Evolutionary conservation across 176 grass and related monocot species (phyloP).

Genomic region (Eragrostis nindensis): DNA sequence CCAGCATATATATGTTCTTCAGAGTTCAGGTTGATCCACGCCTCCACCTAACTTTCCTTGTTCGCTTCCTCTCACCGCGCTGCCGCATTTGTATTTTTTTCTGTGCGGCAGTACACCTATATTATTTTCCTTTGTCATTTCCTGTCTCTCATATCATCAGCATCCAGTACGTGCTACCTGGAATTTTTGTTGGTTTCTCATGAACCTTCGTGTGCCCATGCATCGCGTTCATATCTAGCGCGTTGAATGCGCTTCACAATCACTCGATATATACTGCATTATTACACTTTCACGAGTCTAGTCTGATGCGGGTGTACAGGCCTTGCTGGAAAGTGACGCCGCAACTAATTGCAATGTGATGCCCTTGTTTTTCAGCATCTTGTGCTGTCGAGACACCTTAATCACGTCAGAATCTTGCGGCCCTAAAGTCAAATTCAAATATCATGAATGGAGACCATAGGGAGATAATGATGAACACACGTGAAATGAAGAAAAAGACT

Average conservation of each 20-base stretch:
- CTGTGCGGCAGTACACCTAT: neutral
- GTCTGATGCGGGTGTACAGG: neutral
- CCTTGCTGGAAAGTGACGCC: neutral
- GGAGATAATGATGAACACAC: neutral
- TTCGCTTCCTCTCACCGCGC: constrained; percentile 15
- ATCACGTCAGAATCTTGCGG: constrained; percentile 5
- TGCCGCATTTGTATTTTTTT: neutral
- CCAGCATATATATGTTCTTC: neutral
- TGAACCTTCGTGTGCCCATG: too few relatives aligned
- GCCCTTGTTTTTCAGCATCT: constrained; percentile 15
- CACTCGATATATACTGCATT: neutral
- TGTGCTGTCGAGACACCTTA: constrained; percentile 12
- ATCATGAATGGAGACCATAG: neutral
- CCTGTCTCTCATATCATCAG: neutral
- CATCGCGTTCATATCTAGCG: too few relatives aligned
- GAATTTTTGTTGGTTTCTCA: neutral
- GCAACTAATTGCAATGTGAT: constrained; percentile 29
- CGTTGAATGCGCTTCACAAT: too few relatives aligned
- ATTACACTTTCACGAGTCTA: constrained; percentile 2
- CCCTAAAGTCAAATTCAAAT: neutral
- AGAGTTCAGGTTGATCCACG: too few relatives aligned
- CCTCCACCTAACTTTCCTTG: constrained; percentile 23
- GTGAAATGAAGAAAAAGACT: neutral
- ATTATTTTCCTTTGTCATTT: neutral
- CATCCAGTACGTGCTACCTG: neutral